A percentile compares a stretch with the other conserved stretches of the same genome.
phyloP scores from a whole-genome alignment of 2,329 filamentous ascomycete species.

The Diaporthe nobilis region DNA sequence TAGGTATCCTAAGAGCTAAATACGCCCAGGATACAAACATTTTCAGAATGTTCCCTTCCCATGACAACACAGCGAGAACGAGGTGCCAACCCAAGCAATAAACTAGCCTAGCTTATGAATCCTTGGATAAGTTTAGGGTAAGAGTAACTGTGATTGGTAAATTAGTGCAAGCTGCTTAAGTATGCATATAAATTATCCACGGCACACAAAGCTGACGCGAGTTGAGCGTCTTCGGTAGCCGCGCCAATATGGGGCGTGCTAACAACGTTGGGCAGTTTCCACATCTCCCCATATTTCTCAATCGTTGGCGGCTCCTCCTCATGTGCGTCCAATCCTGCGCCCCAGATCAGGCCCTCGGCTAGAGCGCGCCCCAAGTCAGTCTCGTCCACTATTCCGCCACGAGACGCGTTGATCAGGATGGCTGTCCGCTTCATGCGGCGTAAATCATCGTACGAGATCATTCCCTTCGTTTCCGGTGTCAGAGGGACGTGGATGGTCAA shows the following conservation, averaged over 20 bases:
- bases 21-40: too few relatives aligned
- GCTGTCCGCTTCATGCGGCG: conserved; percentile 48
- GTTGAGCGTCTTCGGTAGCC: conserved; percentile 40
- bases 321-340: conserved; percentile 51
- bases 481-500: conserved; percentile 53
- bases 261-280: conserved; percentile 46
- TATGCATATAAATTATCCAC: neutral
- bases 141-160: too few relatives aligned
- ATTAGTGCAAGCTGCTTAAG: neutral
- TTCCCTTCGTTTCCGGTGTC: conserved; percentile 46
- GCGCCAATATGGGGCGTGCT: conserved; percentile 45
- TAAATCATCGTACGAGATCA: conserved; percentile 50
- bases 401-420: conserved; percentile 51
- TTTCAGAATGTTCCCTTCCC: too few relatives aligned
- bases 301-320: conserved; percentile 49
- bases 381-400: conserved; percentile 53
- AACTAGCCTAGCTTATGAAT: too few relatives aligned
- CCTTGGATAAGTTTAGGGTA: too few relatives aligned
- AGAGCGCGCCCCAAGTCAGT: conserved; percentile 48
- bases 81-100: too few relatives aligned
- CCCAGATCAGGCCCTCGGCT: conserved; percentile 47
- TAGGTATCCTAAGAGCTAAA: too few relatives aligned
- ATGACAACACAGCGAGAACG: too few relatives aligned
- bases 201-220: neutral
- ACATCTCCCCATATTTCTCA: conserved; percentile 46